Percentiles rank a stretch among this genome's conserved stretches.
Evolutionary conservation across 352 stramenopile genomes (phyloP).

Genomic region (Globisporangium viniferum): DNA sequence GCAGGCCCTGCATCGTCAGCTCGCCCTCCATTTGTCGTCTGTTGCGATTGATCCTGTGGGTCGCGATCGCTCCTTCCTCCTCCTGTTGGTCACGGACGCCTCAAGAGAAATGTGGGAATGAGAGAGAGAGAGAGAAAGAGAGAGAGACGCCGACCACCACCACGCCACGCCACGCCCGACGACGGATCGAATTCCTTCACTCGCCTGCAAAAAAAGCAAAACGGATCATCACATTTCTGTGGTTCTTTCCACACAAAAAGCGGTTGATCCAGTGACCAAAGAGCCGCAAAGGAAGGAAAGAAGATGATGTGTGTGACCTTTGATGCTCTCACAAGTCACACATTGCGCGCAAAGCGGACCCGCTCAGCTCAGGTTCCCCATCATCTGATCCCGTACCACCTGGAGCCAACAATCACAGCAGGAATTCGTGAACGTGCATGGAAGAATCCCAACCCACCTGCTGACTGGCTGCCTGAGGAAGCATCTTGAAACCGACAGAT

Average conservation of each 20-base stretch:
- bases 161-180: too few species aligned
- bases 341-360: background rate
- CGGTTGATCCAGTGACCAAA: too few species aligned
- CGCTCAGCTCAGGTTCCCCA: background rate
- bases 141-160: background rate
- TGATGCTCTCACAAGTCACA: slow-evolving; percentile 1
- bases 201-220: background rate
- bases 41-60: background rate
- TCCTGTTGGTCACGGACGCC: background rate
- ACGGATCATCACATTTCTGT: background rate
- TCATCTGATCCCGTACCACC: too few species aligned
- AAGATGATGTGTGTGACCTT: background rate
- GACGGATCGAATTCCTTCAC: slow-evolving; percentile 5
- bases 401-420: too few species aligned
- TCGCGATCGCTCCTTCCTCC: background rate
- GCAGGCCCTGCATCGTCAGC: slow-evolving; percentile 23
- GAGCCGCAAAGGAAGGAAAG: background rate
- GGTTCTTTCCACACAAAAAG: slow-evolving; percentile 3
- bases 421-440: too few species aligned
- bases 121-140: background rate
- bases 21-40: slow-evolving; percentile 13
- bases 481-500: too few species aligned
- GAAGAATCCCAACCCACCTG: too few species aligned
- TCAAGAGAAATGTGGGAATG: background rate
- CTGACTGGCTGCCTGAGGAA: too few species aligned